Evolutionary conservation across 2,329 filamentous ascomycete species (phyloP).

Genomic region (Ophiosphaerella herpotricha): DNA sequence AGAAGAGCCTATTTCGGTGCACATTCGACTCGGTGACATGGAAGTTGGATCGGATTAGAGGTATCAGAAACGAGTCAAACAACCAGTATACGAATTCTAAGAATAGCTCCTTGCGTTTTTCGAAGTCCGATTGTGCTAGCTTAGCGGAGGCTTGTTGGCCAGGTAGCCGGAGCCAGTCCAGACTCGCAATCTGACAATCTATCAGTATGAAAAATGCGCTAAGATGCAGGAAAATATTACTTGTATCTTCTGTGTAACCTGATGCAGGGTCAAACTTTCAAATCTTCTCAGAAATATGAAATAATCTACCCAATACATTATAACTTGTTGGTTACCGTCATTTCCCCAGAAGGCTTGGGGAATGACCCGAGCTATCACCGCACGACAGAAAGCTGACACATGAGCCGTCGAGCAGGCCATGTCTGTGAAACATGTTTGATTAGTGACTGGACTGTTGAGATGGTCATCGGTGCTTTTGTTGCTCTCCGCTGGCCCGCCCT

Average conservation of each 20-base stretch:
- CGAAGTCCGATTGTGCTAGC: slow-evolving; percentile 70
- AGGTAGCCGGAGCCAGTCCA: slow-evolving; percentile 74
- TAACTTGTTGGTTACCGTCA: slow-evolving; percentile 64
- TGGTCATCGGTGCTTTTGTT: slow-evolving; percentile 3
- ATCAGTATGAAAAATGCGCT: slow-evolving; percentile 15
- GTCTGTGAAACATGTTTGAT: slow-evolving; percentile 58
- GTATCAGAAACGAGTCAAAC: slow-evolving; percentile 89
- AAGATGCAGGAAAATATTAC: slow-evolving; percentile 50
- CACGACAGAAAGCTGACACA: slow-evolving; percentile 86
- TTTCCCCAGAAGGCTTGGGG: slow-evolving; percentile 76
- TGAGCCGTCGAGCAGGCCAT: slow-evolving; percentile 68
- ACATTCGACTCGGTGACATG: slow-evolving; percentile 89
- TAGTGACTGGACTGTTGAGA: slow-evolving; percentile 12
- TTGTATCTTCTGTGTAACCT: slow-evolving; percentile 76
- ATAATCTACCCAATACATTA: slow-evolving; percentile 72
- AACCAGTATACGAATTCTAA: slow-evolving; percentile 88
- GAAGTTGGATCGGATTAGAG: slow-evolving; percentile 84
- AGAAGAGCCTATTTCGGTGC: slow-evolving; percentile 82
- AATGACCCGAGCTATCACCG: slow-evolving; percentile 72
- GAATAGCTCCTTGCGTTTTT: slow-evolving; percentile 79
- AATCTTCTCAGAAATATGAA: slow-evolving; percentile 81
- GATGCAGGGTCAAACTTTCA: slow-evolving; percentile 79
- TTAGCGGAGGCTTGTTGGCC: slow-evolving; percentile 54
- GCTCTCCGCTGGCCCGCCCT: slow-evolving; percentile 3
- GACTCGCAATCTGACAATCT: slow-evolving; percentile 61